Evolutionary conservation across 768 basidiomycete species (phyloP), one percentile per base, ranked within the genome.

Genomic region (Punctularia strigosozonata): DNA sequence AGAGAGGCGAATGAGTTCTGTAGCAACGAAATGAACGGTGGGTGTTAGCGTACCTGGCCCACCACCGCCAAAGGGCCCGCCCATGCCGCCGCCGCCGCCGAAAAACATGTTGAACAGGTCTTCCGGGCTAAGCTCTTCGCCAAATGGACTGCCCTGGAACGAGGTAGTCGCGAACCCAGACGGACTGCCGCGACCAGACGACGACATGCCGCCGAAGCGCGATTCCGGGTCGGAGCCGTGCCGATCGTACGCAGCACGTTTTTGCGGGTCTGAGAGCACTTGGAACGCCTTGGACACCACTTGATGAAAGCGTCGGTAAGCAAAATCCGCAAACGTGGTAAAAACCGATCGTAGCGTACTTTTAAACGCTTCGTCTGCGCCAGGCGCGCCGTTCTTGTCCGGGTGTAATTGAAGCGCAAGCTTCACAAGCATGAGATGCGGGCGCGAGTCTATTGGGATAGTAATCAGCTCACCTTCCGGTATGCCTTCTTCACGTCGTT

Each of bases 31-130:
- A 22, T 30, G 36, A 42, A 45, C 22, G 40, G 44, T 42, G 50
- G 48, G 18, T 43, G 43, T 18, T 37, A 39, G 19, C 47, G 37
- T 46, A 57, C 56, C 50, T 43, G 76, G 73, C 2, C 73, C 69
- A 8, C n/a, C n/a, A 10, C 71, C 66, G n/a, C 77, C 73, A 54
- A 77, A 73, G 23, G 61, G 60, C 25, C 60, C 59, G 5, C 68
- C 67, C 19, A 70, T 75, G 41, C 66, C 70, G 1, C 71, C 69
- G 15, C 69, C 75, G 18, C 83, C 83, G 14, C 89, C 89, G 56
- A 98, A 98, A 74, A 98, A 95, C 85, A 94, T 91, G 54, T 97
- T 94, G 66, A 98, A 98, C 40, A 98, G 55, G 42, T 97, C 94
- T 60, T 97, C 94, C 4, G 94, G 91, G 41, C 84, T 91, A 48